Evolutionary conservation across 345 rosid species (phyloP).

Genomic region (Punica granatum): DNA sequence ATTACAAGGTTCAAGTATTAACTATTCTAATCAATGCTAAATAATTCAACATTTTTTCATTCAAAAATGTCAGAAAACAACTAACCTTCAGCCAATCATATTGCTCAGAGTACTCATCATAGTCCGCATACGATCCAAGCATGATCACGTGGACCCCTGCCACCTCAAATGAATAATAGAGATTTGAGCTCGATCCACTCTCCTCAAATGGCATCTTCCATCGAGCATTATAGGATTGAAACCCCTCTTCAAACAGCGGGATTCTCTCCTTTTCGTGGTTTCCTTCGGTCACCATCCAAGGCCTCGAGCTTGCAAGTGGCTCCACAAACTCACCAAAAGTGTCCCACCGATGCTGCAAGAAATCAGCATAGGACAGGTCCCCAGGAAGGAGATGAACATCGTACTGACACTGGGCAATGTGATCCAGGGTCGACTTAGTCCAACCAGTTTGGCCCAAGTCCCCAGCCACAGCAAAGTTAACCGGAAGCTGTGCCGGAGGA

Average conservation of each 20-base stretch:
- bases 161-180: slow-evolving; percentile 88
- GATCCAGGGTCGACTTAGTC: slow-evolving; percentile 89
- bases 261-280: slow-evolving; percentile 84
- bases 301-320: slow-evolving; percentile 88
- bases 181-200: slow-evolving; percentile 86
- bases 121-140: slow-evolving; percentile 85
- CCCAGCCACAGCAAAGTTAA: slow-evolving; percentile 86
- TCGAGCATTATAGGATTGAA: slow-evolving; percentile 69
- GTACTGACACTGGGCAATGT: slow-evolving; percentile 65
- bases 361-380: slow-evolving; percentile 94
- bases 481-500: slow-evolving; percentile 68
- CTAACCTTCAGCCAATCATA: slow-evolving; percentile 81
- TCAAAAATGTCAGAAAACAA: neutral
- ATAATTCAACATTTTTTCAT: neutral
- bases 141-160: slow-evolving; percentile 74
- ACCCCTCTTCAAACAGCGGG: slow-evolving; percentile 56
- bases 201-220: slow-evolving; percentile 95
- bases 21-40: neutral
- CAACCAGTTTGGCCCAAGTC: slow-evolving; percentile 97
- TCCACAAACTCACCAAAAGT: slow-evolving; percentile 81
- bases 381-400: slow-evolving; percentile 87
- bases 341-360: slow-evolving; percentile 80
- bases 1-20: slow-evolving; percentile 2
- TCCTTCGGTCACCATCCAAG: slow-evolving; percentile 99
- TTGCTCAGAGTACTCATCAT: slow-evolving; percentile 57